Base-by-base conservation (phyloP, 768 basidiomycete species). In the Chalciporus pseudorubinellus region DNA sequence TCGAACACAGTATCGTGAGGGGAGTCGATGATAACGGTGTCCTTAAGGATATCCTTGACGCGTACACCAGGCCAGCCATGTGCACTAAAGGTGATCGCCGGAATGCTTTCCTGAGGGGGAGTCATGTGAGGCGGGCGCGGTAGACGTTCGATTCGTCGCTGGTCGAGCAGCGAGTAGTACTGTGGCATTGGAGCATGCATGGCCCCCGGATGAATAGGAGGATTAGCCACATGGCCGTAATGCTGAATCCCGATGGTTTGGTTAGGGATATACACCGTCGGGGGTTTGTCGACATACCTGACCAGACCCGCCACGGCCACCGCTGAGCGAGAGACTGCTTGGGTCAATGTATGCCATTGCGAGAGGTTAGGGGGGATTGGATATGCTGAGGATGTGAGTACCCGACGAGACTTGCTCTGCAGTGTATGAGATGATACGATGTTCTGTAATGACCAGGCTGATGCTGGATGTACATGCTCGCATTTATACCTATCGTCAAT, bases 51-150 rank as follows among this genome's bases (percentile, higher is more conserved):
- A 28, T 68, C 62, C 48, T 19, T 56, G 0, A 51, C 46, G 12
- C 55, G 53, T 1, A 62, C 58, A 21, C 66, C 66, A 11, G 57
- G 48, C 50, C 58, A 66, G 3, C 59, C 50, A 7, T 43, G 40
- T 0, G 45, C 41, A n/a, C 57, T 57, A 26, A 67, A 67, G 2
- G 46, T 55, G 44, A 68, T 42, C 1, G 45, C 39, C 3, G 46
- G 56, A 19, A 64, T 49, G n/a, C 43, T 56, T 18, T 66, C 51
- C 1, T 21, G 34, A 2, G 46, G 41, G 12, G 62, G 67, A 31
- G 16, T 60, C 8, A 54, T 18, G 2, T 47, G 20, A 10, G 6
- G 18, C 0, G 57, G 48, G 36, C 58, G 67, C 1, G 64, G 67
- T 11, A 67, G 54, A 11, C 44, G 64, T 39, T 55, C 57, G 19